Evolutionary conservation across 768 basidiomycete genomes (phyloP).

Genomic region (Trametopsis cervina): DNA sequence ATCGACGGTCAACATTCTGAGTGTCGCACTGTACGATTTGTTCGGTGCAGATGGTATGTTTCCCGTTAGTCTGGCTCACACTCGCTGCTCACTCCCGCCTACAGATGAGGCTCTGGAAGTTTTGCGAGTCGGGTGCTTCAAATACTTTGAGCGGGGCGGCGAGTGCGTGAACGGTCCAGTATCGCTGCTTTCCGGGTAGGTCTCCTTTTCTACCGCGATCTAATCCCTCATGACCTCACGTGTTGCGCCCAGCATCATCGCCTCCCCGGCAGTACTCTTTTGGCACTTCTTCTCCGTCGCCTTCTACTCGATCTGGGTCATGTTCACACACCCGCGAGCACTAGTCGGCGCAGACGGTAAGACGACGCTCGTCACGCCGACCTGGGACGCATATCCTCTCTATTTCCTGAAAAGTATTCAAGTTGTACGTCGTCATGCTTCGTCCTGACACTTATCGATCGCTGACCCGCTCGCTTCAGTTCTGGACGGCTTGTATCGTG

Average conservation of each 20-base stretch:
- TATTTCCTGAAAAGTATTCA: constrained; percentile 53
- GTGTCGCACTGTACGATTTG: constrained; percentile 88
- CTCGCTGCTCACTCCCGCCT: constrained; percentile 4
- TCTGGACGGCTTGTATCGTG: constrained; percentile 89
- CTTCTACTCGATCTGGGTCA: constrained; percentile 86
- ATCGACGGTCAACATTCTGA: constrained; percentile 87
- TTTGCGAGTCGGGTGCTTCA: constrained; percentile 85
- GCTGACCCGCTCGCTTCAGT: constrained; percentile 35
- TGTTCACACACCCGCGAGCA: constrained; percentile 62
- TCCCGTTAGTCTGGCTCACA: neutral
- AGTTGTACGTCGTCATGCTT: constrained; percentile 48
- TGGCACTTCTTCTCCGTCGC: constrained; percentile 96
- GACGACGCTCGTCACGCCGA: constrained; percentile 32
- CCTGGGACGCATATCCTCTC: constrained; percentile 59
- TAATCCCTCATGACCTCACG: neutral
- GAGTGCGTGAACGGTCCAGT: constrained; percentile 86
- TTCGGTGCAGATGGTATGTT: constrained; percentile 88
- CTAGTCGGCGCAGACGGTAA: constrained; percentile 32
- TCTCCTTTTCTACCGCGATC: constrained; percentile 7
- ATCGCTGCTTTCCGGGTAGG: constrained; percentile 81
- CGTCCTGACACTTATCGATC: neutral
- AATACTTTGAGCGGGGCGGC: constrained; percentile 93
- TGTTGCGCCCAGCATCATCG: constrained; percentile 49
- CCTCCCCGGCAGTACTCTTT: constrained; percentile 74
- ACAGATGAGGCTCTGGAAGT: constrained; percentile 55